Evolutionary conservation across 2,329 filamentous ascomycete species (phyloP), one percentile per base, ranked within the genome.

Genomic region (Cadophora sp.): DNA sequence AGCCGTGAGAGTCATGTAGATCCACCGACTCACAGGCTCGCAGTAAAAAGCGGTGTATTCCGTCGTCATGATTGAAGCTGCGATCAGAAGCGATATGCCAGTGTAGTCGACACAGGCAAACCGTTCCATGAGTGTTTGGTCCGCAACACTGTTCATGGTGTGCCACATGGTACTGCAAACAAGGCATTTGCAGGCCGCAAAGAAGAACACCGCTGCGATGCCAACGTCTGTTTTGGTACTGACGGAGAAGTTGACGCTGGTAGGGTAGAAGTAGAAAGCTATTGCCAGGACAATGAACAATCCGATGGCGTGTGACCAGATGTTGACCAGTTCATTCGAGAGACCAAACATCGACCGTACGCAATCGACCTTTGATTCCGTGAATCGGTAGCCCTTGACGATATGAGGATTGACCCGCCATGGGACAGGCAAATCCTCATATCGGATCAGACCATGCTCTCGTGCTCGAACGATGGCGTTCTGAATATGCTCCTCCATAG

Each of bases 21-120:
- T 84, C 87, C 91, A 96, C 65, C 94, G 91, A 73, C 92, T 94
- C 58, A 92, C 76, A 3, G 96, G 94, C 76, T 99, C 96, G 82
- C 96, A 97, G 83, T 99, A 99, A 80, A 99, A 99, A 27, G 95
- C 96, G 0, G 96, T 97, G 82, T 98, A 99, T 79, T 99, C 96
- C 43, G 94, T 97, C 1, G 96, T 97, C 87, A 98, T 93, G 82
- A 99, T 99, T 66, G 93, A 97, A 11, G 96, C 94, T 2, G 96
- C 93, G 63, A 99, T 96, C 29, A 99, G 87, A 62, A 99, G 84
- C 1, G 94, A 97, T 73, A 99, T 99, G 65, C 96, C 96, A 0
- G 96, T 98, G 81, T 99, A 99, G 80, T 99, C 96, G 68, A 99
- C 94, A 79, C 96, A 99, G 22, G 96, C 96, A 76, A 99, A 98